A percentile compares a stretch with the other conserved stretches of the same genome.
Conservation (phyloP, 179 eudicot species). For the Silene vulgaris region DNA sequence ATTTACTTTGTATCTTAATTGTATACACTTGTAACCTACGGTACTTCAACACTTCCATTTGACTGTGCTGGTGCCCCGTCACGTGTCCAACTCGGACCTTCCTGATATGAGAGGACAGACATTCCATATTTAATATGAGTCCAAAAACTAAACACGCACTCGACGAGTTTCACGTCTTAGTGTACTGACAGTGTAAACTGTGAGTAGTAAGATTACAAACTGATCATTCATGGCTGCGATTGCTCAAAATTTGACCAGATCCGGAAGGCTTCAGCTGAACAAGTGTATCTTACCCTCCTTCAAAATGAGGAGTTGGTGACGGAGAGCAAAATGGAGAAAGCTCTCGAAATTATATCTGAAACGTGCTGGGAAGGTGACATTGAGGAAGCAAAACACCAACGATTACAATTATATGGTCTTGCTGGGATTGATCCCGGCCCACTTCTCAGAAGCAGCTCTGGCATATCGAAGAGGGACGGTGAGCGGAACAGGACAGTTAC, state of each 20-base stretch:
- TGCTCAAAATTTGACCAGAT: constrained; percentile 42
- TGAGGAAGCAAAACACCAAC: constrained; percentile 64
- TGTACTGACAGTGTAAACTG: background rate
- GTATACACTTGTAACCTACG: background rate
- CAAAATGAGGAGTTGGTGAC: constrained; percentile 59
- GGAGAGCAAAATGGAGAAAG: constrained; percentile 62
- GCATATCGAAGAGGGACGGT: constrained; percentile 27
- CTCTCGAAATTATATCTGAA: constrained; percentile 74
- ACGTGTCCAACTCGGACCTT: background rate
- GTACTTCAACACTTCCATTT: too few relatives aligned
- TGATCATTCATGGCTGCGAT: constrained; percentile 10
- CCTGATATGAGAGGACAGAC: background rate
- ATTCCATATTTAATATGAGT: too few relatives aligned
- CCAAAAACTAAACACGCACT: background rate
- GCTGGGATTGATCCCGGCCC: constrained; percentile 53
- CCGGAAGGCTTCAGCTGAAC: constrained; percentile 82
- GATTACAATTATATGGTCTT: constrained; percentile 44
- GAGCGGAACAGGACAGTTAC: constrained; percentile 26
- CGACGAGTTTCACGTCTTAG: background rate
- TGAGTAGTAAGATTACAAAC: background rate
- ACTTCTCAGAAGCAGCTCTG: constrained; percentile 28
- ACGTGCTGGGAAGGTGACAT: constrained; percentile 92
- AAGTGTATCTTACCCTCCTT: constrained; percentile 79
- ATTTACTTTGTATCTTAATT: background rate
- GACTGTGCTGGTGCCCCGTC: background rate